These are phyloP conservation scores for Thamnidium elegans DNA, from an alignment of 192 early-diverging fungal genomes.

Conservation along the genomic window DNA sequence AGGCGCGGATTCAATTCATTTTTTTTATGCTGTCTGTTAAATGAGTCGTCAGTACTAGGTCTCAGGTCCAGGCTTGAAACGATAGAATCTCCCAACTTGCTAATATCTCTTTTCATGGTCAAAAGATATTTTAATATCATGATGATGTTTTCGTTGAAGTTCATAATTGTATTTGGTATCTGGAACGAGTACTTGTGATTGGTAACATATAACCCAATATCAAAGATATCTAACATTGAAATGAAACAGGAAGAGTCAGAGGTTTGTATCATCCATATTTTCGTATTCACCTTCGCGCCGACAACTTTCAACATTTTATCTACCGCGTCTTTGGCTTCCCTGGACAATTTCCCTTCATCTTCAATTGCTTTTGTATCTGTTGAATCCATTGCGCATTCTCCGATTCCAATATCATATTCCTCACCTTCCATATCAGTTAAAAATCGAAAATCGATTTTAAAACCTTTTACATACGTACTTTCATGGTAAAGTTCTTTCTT, in stretches of 20 bases:
- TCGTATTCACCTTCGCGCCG: conserved; percentile 1
- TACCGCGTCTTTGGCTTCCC: not conserved
- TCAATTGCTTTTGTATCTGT: not conserved
- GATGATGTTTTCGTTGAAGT: too few species aligned
- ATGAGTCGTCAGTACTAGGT: too few species aligned
- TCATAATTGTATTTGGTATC: not conserved
- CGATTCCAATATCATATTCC: not conserved
- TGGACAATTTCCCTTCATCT: not conserved
- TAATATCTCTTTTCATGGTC: too few species aligned
- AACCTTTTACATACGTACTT: conserved; percentile 1
- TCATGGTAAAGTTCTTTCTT: conserved; percentile 1
- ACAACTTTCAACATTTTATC: not conserved
- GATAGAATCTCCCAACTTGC: too few species aligned
- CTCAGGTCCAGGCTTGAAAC: too few species aligned
- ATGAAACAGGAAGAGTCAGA: not conserved
- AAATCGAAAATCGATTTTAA: conserved; percentile 6
- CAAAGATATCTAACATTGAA: not conserved
- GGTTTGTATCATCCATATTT: not conserved
- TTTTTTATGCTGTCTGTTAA: too few species aligned
- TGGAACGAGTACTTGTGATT: not conserved
- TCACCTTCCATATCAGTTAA: not conserved
- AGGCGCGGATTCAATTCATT: too few species aligned
- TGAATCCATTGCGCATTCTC: not conserved
- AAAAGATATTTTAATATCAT: too few species aligned
- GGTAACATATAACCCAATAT: conserved; percentile 1